Evolutionary conservation across 129 eudicot species (phyloP), one percentile per base, ranked within the genome.

Genomic region (Silybum marianum): DNA sequence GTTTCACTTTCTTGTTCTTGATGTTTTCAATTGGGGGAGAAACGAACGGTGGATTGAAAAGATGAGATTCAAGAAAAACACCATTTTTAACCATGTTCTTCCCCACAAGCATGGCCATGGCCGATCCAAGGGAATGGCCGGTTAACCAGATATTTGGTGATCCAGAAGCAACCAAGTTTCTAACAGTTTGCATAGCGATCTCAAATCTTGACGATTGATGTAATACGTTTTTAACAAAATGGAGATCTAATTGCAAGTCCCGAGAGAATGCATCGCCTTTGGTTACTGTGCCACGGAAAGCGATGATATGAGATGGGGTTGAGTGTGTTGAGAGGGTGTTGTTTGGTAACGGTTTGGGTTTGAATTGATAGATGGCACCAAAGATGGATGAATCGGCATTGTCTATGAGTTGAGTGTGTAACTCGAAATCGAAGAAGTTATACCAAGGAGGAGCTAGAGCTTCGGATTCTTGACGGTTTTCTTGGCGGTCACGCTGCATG

Each of bases 401-500:
- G 26, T 95, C 99, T 65, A 95, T 75, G 46, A 95, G 98, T 23
- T 23, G 88, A 63, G 75, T 36, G 51, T 87, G 67, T 9, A 95
- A 69, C 63, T 89, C 83, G 42, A 95, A 95, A 74, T 86, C 75
- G 84, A 88, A 93, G 51, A 84, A 79, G 14, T 84, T 86, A 95
- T 95, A 95, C 99, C 99, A 95, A 6, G 91, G 89, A 81, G 97
- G 91, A 75, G 98, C 97, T 51, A 95, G 93, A 62, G 95, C 91
- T 66, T 86, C 75, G 19, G 51, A 9, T 1, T 85, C 98, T n/a
- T 85, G 87, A 26, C 97, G 90, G 24, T 93, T 88, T 77, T 89
- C 97, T 39, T 93, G 97, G 58, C 91, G 97, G 73, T 95, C 99
- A 44, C 88, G 91, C 62, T 93, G 98, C 71, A 93, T 78, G 75